phyloP scores from a whole-genome alignment of 768 basidiomycete species.

The Lactarius quietus region DNA sequence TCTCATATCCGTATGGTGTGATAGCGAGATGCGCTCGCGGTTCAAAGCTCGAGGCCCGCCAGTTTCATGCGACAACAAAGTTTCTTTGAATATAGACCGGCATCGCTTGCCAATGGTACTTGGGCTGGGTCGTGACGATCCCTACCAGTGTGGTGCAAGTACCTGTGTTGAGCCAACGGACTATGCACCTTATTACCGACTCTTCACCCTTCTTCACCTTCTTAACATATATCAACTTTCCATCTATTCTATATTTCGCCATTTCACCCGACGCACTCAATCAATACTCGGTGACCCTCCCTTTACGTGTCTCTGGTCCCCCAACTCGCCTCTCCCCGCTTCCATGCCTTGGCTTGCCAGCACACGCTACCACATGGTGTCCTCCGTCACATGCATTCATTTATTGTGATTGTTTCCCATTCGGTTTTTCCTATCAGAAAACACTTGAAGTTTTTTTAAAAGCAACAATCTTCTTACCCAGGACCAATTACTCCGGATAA shows the following conservation, averaged over 20 bases:
- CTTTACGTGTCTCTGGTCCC: neutral
- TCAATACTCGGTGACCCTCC: neutral
- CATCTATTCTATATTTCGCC: neutral
- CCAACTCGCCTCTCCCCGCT: neutral
- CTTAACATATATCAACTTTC: neutral
- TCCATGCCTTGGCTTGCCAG: neutral
- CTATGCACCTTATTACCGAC: neutral
- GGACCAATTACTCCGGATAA: neutral
- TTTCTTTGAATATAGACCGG: neutral
- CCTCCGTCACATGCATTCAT: neutral
- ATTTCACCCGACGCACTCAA: neutral
- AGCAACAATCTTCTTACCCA: neutral
- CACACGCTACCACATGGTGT: neutral
- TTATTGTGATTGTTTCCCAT: neutral
- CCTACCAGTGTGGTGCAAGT: neutral
- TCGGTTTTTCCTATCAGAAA: neutral
- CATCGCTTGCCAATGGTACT: neutral
- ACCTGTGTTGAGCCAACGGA: neutral
- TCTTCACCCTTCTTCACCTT: neutral
- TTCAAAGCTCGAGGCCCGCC: neutral
- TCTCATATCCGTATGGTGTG: neutral
- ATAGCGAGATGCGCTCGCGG: neutral
- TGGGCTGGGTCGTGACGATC: neutral
- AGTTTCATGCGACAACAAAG: neutral
- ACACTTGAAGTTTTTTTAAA: neutral